These are phyloP conservation scores for Saturnispora bothae DNA, from an alignment of 805 yeast genomes.

Conservation along the genomic window DNA sequence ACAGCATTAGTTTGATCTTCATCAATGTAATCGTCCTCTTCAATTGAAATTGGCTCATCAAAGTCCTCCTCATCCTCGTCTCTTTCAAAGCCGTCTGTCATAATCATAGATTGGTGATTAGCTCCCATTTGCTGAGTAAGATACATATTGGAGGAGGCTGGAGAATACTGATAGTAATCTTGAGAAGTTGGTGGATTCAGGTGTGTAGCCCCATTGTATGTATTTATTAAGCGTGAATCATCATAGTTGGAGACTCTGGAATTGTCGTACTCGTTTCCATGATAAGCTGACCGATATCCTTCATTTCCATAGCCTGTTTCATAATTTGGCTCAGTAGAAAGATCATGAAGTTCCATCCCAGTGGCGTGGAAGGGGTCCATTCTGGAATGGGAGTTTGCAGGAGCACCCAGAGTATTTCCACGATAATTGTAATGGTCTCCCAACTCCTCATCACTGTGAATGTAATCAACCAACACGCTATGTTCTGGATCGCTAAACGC, in stretches of 20 bases:
- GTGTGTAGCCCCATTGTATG: too few relatives aligned
- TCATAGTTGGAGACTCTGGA: conserved; percentile 3
- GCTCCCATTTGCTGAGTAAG: not conserved
- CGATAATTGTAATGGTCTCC: not conserved
- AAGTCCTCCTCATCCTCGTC: conserved; percentile 24
- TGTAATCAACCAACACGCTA: not conserved
- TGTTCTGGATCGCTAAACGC: not conserved
- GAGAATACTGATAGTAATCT: conserved; percentile 9
- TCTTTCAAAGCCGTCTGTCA: conserved; percentile 20
- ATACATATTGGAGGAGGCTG: conserved; percentile 8
- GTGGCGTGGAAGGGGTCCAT: conserved; percentile 1
- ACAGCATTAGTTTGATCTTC: conserved; percentile 18
- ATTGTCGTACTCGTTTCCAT: not conserved
- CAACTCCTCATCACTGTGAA: not conserved
- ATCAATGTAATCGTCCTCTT: conserved; percentile 10
- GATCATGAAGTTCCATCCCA: not conserved
- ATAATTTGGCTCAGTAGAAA: not conserved
- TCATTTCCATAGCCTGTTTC: not conserved
- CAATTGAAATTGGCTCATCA: conserved; percentile 10
- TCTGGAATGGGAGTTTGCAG: too few relatives aligned
- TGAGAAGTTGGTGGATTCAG: conserved; percentile 3
- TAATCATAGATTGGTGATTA: conserved; percentile 1
- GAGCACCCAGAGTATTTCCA: not conserved
- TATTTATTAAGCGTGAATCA: too few relatives aligned
- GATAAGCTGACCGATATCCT: not conserved